Evolutionary conservation across 352 stramenopile species (phyloP), one percentile per base, ranked within the genome.

Genomic region (Aphanomyces astaci): DNA sequence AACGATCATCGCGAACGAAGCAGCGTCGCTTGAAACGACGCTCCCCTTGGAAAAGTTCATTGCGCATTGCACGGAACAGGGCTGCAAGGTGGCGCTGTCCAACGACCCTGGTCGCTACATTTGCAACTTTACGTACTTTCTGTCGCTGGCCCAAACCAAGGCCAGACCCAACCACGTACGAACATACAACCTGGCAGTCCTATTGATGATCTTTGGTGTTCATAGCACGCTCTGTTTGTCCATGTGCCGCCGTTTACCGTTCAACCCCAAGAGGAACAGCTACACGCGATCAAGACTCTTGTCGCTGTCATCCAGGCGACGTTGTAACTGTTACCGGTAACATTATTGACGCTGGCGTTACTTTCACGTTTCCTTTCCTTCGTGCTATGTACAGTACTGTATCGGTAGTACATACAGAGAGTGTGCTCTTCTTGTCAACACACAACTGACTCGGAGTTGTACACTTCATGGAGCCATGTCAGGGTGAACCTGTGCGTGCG

Each of bases 51-150:
- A 84, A 0, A 73, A 89, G 7, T 71, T 94, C 69, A 69, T 86
- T 28, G 71, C 52, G 32, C 71, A 53, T 27, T 63, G 89, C 64
- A 70, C 76, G 53, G 28, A 66, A 66, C 46, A 54, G 1, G 73
- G 78, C 30, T 59, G 76, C 33, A 72, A 71, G 17, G 66, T 84
- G 9, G 62, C 31, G 4, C 76, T 94, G 51, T 94, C 86, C 15
- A 88, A 66, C 11, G 81, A 94, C 66, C 84, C 84, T 1, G 86
- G 86, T 4, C 76, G 86, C 25, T 94, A 91, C 75, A 90, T 94
- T 64, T 94, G 86, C 75, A 94, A 94, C 73, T 92, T 78, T 67
- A 84, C 91, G 17, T 94, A 90, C 78, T 94, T 82, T 70, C 71
- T 79, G 32, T 92, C 84, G 72, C 80, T 94, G 15, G 70, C 81